Conservation (phyloP, 2,329 filamentous ascomycete genomes). For the Talaromyces piceae region DNA sequence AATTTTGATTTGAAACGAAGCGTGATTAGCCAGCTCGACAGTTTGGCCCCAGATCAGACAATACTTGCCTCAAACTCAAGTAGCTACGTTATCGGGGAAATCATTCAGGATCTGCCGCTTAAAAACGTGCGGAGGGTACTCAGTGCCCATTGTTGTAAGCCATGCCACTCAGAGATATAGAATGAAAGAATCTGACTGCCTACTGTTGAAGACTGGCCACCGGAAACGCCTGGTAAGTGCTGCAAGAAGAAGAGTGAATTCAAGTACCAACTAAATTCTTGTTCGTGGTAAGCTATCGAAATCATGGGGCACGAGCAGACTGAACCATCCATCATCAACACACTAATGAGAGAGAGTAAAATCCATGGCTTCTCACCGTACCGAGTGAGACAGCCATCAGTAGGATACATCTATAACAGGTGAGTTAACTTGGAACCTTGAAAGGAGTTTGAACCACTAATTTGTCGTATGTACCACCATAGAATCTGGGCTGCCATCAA, state of each 20-base stretch:
- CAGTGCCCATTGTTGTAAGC: constrained; percentile 40
- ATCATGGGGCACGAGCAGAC: constrained; percentile 33
- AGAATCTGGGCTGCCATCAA: constrained; percentile 40
- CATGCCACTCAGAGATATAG: neutral
- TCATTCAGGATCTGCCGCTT: constrained; percentile 31
- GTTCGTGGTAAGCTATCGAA: constrained; percentile 28
- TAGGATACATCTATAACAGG: constrained; percentile 36
- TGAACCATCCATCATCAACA: constrained; percentile 20
- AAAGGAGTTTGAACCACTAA: too few relatives aligned
- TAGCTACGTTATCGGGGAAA: constrained; percentile 39
- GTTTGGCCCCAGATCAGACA: constrained; percentile 25
- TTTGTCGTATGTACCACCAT: neutral
- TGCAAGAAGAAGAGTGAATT: too few relatives aligned
- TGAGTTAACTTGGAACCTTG: constrained; percentile 12
- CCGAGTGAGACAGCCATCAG: constrained; percentile 29
- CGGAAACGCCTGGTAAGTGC: constrained; percentile 27
- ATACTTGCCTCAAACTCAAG: constrained; percentile 44
- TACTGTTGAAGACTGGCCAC: constrained; percentile 29
- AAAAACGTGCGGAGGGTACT: constrained; percentile 30
- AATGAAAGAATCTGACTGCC: neutral
- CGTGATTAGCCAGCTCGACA: constrained; percentile 35
- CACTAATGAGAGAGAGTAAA: constrained; percentile 22
- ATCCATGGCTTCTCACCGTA: constrained; percentile 32
- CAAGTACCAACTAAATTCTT: too few relatives aligned
- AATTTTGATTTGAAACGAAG: constrained; percentile 34